Percentiles rank a stretch among this genome's conserved stretches.
Evolutionary conservation across 108 stramenopile species (phyloP).

Genomic region (Parietichytrium sp.): DNA sequence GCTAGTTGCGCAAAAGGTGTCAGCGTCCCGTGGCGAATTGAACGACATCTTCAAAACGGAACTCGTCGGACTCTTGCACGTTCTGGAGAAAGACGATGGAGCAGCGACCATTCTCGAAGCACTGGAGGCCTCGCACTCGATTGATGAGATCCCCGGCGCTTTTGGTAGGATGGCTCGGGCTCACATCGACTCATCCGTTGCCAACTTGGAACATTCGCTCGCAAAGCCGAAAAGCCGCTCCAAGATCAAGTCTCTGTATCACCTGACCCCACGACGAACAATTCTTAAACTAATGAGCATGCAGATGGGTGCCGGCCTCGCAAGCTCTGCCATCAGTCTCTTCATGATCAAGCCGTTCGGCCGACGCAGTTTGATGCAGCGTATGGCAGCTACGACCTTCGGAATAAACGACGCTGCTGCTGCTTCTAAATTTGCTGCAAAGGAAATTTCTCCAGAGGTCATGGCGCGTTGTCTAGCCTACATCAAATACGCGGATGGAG

Average conservation of each 20-base stretch:
- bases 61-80: background rate
- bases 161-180: background rate
- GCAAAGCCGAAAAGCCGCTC: background rate
- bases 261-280: background rate
- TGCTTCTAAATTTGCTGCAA: background rate
- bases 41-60: slow-evolving; percentile 22
- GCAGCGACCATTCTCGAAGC: background rate
- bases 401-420: background rate
- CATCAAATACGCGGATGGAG: slow-evolving; percentile 4
- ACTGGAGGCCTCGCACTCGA: background rate
- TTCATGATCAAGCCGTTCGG: slow-evolving; percentile 31
- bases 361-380: slow-evolving; percentile 34
- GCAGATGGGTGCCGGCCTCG: background rate
- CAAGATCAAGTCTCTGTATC: background rate
- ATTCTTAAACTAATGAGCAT: slow-evolving; percentile 22
- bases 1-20: background rate
- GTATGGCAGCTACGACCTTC: background rate
- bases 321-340: slow-evolving; percentile 16
- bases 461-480: slow-evolving; percentile 9
- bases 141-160: background rate
- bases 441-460: background rate
- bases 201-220: slow-evolving; percentile 22
- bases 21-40: background rate
- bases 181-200: slow-evolving; percentile 7
- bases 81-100: background rate